Base-by-base conservation (phyloP, 495 filamentous ascomycete genomes). In the Peziza echinospora region DNA sequence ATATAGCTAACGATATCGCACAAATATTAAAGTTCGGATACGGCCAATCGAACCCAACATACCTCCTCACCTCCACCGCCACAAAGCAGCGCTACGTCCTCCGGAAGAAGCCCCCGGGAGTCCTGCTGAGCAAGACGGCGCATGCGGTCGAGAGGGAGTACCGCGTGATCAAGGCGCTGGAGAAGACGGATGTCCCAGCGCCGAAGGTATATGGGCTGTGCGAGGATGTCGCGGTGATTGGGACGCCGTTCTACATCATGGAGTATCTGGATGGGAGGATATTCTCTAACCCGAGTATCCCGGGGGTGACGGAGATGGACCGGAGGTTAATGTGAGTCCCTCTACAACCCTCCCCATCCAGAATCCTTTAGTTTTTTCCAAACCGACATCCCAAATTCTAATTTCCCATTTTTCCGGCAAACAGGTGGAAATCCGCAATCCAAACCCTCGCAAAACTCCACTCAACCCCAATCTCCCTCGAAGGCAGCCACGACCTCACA, bases 61-160 rank as follows among this genome's bases (percentile, higher is more conserved):
- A 94, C 66, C 81, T 83, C 47, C 68, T 94, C 50, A 91, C 74
- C 8, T 72, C 73, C 49, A 63, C 71, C 47, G n/a, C 39, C 30
- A 46, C 37, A 2, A 26, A 45, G 40, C 43, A 21, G 13, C 22
- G 17, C 21, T 92, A 76, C 61, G 87, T 93, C 7, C 67, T 94
- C 60, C 81, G 87, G 55, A 94, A 97, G 71, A 94, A 94, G 64
- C 89, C 89, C 8, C 85, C 87, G 2, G 87, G 89, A 54, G 73
- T 77, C 63, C 77, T 97, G 3, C 70, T 94, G 22, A 91, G 82
- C 46, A 86, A 84, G 63, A 86, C 86, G 0, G 89, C 89, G 8
- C 89, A 97, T 66, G 78, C 83, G 55, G 87, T 97, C 49, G 89
- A 97, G 63, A 80, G 89, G 50, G 89, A 97, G 61, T 87, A 87